Evolutionary conservation across 2,329 filamentous ascomycete genomes (phyloP), one percentile per base, ranked within the genome.

Genomic region (Exutisphaerella laricina): DNA sequence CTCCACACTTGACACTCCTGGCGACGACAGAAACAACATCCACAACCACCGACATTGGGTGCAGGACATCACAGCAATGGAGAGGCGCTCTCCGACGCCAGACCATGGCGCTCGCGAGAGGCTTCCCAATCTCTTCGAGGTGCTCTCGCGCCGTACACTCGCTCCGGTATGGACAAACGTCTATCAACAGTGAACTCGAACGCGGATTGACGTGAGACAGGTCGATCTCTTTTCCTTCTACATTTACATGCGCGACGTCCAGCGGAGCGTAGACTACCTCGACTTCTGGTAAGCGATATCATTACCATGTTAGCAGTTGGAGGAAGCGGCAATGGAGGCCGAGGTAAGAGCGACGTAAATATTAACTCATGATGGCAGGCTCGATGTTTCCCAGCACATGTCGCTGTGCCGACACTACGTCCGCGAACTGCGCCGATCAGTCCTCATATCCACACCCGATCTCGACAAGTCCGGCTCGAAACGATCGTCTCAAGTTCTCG

Each of bases 201-300:
- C n/a, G 9, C 13, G 10, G n/a, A 37, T 37, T 50, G 41, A 51
- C 43, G 31, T 7, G 22, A 12, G 4, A 32, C 50, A 54, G 51
- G 90, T 98, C 45, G 94, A 98, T 62, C 75, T 98, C 8, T 98
- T 95, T 67, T 96, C 89, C 2, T 98, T 98, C 72, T 98, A 98
- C 70, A 98, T 98, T 58, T 98, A 95, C 70, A 98, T 98, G 92
- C 81, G 92, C 59, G 94, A 98, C 66, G 89, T 96, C 68, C 92
- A 98, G 67, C 82, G 89, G 64, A 96, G 90, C 5, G 92, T 98
- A 9, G 92, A 98, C 62, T 98, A 98, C 60, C 73, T 98, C 30
- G 92, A 98, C 64, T 98, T 98, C 68, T 98, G 94, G 92, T 97
- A 72, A 28, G 36, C 21, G 18, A 17, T 16, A n/a, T 21, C 34